Evolutionary conservation across 805 yeast species (phyloP).

Genomic region (Metschnikowia gruessii): DNA sequence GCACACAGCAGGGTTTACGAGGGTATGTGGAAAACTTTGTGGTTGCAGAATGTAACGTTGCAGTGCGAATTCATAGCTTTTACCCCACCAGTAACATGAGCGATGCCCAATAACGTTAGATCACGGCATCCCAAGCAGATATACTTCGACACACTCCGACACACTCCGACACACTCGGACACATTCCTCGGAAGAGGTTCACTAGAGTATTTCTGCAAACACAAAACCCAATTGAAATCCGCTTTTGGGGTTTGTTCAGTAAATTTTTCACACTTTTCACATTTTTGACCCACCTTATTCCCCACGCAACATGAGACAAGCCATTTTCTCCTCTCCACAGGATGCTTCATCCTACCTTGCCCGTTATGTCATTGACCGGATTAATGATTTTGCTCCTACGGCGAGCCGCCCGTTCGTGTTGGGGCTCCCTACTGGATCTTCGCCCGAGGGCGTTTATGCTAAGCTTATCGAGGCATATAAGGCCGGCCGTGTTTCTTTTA

Average conservation of each 20-base stretch:
- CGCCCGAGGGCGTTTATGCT: conserved; percentile 55
- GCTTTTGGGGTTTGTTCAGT: too few species aligned
- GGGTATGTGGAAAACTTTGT: too few species aligned
- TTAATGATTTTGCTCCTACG: conserved; percentile 46
- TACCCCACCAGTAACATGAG: too few species aligned
- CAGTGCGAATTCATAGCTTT: neutral
- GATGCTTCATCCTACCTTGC: conserved; percentile 48
- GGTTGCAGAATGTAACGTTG: conserved; percentile 19
- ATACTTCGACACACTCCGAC: too few species aligned
- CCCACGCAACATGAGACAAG: conserved; percentile 13
- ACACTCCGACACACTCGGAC: too few species aligned
- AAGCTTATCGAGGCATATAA: conserved; percentile 44
- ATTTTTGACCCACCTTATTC: neutral
- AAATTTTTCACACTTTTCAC: neutral
- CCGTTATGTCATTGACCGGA: conserved; percentile 41
- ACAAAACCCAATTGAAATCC: too few species aligned
- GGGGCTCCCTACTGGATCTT: conserved; percentile 61
- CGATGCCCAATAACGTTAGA: too few species aligned
- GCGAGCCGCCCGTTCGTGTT: conserved; percentile 47
- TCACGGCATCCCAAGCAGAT: too few species aligned
- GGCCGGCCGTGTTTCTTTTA: conserved; percentile 42
- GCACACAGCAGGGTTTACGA: neutral
- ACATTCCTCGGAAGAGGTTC: too few species aligned
- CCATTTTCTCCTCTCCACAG: conserved; percentile 32
- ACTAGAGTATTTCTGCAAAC: too few species aligned